A percentile compares a stretch with the other conserved stretches of the same genome.
These are phyloP conservation scores for Emergomyces pasteurianus DNA, from an alignment of 2,329 filamentous ascomycete genomes.

Conservation along the genomic window DNA sequence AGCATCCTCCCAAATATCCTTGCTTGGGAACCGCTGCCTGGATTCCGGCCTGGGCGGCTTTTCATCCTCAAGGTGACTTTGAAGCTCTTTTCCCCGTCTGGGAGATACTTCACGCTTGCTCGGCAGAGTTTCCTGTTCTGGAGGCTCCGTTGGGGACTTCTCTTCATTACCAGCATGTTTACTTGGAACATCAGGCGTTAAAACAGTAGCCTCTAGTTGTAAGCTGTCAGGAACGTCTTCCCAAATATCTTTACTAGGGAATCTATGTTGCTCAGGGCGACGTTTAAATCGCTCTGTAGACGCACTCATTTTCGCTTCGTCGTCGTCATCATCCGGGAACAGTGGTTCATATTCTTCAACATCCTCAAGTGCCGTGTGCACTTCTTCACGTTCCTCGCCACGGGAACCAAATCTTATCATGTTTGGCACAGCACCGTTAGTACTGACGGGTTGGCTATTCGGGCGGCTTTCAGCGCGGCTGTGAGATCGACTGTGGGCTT, in stretches of 20 bases:
- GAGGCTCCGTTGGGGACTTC: constrained; percentile 29
- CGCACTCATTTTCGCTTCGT: constrained; percentile 42
- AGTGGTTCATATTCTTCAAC: constrained; percentile 91
- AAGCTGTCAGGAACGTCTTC: constrained; percentile 86
- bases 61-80: constrained; percentile 13
- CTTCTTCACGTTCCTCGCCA: constrained; percentile 39
- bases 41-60: constrained; percentile 24
- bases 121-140: constrained; percentile 38
- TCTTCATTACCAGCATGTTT: constrained; percentile 27
- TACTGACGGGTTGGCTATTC: constrained; percentile 51
- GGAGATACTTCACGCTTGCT: constrained; percentile 29
- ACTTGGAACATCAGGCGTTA: constrained; percentile 56
- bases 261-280: constrained; percentile 47
- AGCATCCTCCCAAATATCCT: constrained; percentile 88
- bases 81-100: constrained; percentile 22
- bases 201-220: constrained; percentile 66
- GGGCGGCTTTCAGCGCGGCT: constrained; percentile 51
- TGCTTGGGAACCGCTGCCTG: constrained; percentile 71
- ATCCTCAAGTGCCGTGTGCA: constrained; percentile 62
- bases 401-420: constrained; percentile 44
- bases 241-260: constrained; percentile 94
- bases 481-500: constrained; percentile 39
- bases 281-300: constrained; percentile 44
- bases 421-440: constrained; percentile 45
- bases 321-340: constrained; percentile 67